Base-by-base conservation (phyloP, 768 basidiomycete species). In the Hericium rajendrae region DNA sequence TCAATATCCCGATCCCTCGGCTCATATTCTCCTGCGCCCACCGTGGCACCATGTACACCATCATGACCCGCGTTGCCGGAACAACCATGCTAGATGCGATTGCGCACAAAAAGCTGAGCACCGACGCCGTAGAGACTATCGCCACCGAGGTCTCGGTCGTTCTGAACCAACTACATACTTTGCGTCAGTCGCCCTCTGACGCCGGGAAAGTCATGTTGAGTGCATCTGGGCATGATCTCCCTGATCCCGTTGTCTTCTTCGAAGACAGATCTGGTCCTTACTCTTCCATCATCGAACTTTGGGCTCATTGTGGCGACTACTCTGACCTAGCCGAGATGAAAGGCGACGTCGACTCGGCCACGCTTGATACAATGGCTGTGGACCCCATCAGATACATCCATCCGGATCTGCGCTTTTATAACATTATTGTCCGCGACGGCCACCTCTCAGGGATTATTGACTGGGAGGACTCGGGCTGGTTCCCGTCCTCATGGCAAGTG, bases 391-490 rank as follows among this genome's bases (percentile, higher is more conserved):
- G 41, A 16, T 43, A 43, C 20, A 12, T n/a, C 9, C 41, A 43
- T 43, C 41, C 41, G 41, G 41, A 43, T 43, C 20, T 43, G 41
- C 41, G 41, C 20, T 43, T 43, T 43, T 43, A 43, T 15, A 43
- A 43, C 20, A 43, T 43, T 9, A 43, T 43, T 18, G 41, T 43
- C 41, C 41, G 41, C 41, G 41, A 43, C 20, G 41, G 41, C 16
- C 41, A 43, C 13, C 16, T n/a, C 6, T 43, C 41, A 16, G 41
- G 41, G 13, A 43, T 43, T 15, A 43, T 43, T 18, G 41, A 43
- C 41, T 43, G 41, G 28, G 67, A 49, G 24, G 68, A 73, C 22
- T 68, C 68, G 59, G 76, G 68, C 39, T 65, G 65, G 60, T 69
- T 67, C 0, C 60, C 40, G 57, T 65, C 65, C 13, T 54, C 38